A percentile compares a stretch with the other conserved stretches of the same genome.
Conservation (phyloP, 345 rosid species). For the Eucalyptus virginea region DNA sequence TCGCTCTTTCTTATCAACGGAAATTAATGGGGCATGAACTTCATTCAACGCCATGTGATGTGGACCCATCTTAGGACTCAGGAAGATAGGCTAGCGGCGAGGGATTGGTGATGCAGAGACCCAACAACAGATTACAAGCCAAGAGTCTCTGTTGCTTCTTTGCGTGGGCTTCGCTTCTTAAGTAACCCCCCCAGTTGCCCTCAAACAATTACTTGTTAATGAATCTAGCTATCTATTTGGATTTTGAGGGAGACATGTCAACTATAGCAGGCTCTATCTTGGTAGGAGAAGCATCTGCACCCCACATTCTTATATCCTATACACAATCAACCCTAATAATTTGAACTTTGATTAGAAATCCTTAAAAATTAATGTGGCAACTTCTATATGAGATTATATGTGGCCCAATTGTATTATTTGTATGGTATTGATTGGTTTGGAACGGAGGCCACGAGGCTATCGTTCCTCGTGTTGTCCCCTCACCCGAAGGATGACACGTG, state of each 20-base stretch:
- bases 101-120: slow-evolving; percentile 1
- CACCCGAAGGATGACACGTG: too few relatives aligned
- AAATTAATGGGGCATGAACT: background rate
- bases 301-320: background rate
- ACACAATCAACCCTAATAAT: too few relatives aligned
- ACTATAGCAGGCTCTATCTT: background rate
- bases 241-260: background rate
- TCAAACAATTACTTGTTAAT: background rate
- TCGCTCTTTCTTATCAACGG: background rate
- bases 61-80: background rate
- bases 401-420: too few relatives aligned
- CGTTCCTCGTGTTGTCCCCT: too few relatives aligned
- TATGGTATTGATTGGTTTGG: too few relatives aligned
- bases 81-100: too few relatives aligned
- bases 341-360: too few relatives aligned
- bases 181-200: slow-evolving; percentile 5
- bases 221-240: background rate
- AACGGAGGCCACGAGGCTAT: too few relatives aligned
- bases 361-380: too few relatives aligned
- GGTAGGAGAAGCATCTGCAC: background rate
- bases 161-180: slow-evolving; percentile 7
- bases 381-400: too few relatives aligned
- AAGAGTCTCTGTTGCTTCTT: slow-evolving; percentile 67
- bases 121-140: slow-evolving; percentile 58
- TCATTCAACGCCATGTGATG: background rate